Evolutionary conservation across 129 eudicot species (phyloP).

Genomic region (Escallonia herrerae): DNA sequence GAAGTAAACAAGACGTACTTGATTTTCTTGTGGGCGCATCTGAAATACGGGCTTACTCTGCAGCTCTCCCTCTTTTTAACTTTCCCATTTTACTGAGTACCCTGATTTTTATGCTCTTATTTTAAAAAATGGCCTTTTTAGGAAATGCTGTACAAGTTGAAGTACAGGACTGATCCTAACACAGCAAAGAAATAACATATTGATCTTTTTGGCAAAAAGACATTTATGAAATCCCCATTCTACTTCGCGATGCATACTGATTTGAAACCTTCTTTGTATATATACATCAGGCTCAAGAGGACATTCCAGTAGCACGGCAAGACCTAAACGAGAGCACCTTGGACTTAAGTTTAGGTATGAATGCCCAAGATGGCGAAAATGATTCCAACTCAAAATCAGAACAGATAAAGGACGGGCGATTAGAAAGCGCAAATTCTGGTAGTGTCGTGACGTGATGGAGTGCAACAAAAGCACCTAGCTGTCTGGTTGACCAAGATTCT

Average conservation of each 20-base stretch:
- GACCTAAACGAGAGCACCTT: slow-evolving; percentile 74
- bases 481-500: neutral
- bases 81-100: too few species aligned
- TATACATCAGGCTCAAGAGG: slow-evolving; percentile 38
- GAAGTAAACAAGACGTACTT: neutral
- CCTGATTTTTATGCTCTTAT: neutral
- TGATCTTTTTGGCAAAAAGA: too few species aligned
- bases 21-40: neutral
- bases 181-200: too few species aligned
- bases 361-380: slow-evolving; percentile 53
- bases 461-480: neutral
- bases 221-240: too few species aligned
- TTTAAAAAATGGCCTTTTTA: too few species aligned
- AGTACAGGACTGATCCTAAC: too few species aligned
- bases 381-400: slow-evolving; percentile 40
- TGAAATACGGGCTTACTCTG: neutral
- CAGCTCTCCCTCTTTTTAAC: neutral
- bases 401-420: slow-evolving; percentile 21
- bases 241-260: neutral
- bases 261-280: neutral
- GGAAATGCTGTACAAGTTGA: too few species aligned
- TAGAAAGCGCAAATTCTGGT: slow-evolving; percentile 7
- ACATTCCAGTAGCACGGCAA: slow-evolving; percentile 48
- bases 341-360: slow-evolving; percentile 66
- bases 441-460: slow-evolving; percentile 9